Evolutionary conservation across 2,329 filamentous ascomycete species (phyloP), one percentile per base, ranked within the genome.

Genomic region (Penicillium italicum): DNA sequence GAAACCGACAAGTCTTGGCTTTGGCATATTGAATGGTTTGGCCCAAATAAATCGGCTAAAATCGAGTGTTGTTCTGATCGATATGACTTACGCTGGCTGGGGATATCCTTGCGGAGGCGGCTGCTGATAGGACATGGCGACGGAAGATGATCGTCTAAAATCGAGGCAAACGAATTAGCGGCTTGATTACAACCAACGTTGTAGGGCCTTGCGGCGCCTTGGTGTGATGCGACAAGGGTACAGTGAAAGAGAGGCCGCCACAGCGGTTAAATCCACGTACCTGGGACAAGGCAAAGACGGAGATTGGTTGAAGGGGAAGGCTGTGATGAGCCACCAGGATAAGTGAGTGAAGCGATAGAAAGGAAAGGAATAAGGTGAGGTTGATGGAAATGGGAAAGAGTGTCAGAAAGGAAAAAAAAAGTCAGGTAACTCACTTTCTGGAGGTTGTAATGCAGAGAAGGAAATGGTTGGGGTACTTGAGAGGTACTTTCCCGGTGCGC

Each of bases 101-200:
- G 58, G 62, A 24, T 62, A 64, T 20, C 62, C 62, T 20, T 60
- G 65, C 5, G 55, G 59, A 16, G 58, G 61, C 18, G 59, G 58
- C 41, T 64, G 78, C 64, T 77, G 74, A 62, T 66, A 71, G 46
- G 76, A 71, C 77, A 79, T 79, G 26, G 30, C 60, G 46, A 53
- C 43, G 16, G 20, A 10, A 22, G 11, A 10, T 41, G 5, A 9
- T 24, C 14, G 45, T 37, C 49, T 58, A 5, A 4, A 36, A 31
- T 9, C 12, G 12, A 43, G 4, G n/a, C 2, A 28, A 49, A 34
- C 26, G 16, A 36, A 45, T 63, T 43, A 65, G 61, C 40, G 28
- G 49, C 12, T 7, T 14, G 53, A 33, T 53, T 18, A 55, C 8
- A 47, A 50, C 18, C 16, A 50, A 59, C 22, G 22, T 28, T 31